Percentiles rank a stretch among this genome's conserved stretches.
These are phyloP conservation scores for Cocos nucifera DNA, from an alignment of 176 grass and related monocot genomes.

Conservation along the genomic window DNA sequence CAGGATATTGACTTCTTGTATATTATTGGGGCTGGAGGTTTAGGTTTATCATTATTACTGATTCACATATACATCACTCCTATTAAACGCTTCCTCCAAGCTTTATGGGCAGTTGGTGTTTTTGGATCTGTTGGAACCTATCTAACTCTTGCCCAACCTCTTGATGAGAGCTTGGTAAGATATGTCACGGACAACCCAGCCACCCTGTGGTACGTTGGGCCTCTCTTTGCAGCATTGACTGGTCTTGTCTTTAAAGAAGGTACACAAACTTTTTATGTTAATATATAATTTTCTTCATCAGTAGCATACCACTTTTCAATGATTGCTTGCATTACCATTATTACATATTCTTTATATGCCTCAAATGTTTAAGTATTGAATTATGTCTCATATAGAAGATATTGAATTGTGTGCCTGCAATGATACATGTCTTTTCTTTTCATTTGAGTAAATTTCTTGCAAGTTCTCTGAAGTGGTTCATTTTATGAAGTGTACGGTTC, in stretches of 20 bases:
- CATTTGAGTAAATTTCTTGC: too few relatives aligned
- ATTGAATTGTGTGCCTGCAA: too few relatives aligned
- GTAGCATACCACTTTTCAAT: too few relatives aligned
- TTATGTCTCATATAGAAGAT: too few relatives aligned
- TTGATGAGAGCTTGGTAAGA: constrained; percentile 41
- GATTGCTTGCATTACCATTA: too few relatives aligned
- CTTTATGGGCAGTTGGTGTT: constrained; percentile 50
- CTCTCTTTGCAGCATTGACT: constrained; percentile 73
- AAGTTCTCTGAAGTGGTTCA: too few relatives aligned
- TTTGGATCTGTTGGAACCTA: constrained; percentile 52
- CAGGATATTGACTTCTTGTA: constrained; percentile 37
- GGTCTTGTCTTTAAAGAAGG: constrained; percentile 95
- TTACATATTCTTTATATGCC: too few relatives aligned
- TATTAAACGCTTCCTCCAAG: constrained; percentile 82
- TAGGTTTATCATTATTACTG: constrained; percentile 65
- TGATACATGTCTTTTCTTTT: too few relatives aligned
- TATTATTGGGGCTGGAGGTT: constrained; percentile 43
- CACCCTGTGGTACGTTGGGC: constrained; percentile 57
- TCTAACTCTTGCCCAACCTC: constrained; percentile 36
- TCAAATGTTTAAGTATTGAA: too few relatives aligned
- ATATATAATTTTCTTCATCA: not conserved
- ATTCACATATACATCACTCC: constrained; percentile 81
- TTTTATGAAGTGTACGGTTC: too few relatives aligned
- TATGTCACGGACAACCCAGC: constrained; percentile 54
- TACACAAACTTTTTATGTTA: not conserved